These are phyloP conservation scores for Metschnikowia continentalis DNA, from an alignment of 805 yeast genomes.

Conservation along the genomic window DNA sequence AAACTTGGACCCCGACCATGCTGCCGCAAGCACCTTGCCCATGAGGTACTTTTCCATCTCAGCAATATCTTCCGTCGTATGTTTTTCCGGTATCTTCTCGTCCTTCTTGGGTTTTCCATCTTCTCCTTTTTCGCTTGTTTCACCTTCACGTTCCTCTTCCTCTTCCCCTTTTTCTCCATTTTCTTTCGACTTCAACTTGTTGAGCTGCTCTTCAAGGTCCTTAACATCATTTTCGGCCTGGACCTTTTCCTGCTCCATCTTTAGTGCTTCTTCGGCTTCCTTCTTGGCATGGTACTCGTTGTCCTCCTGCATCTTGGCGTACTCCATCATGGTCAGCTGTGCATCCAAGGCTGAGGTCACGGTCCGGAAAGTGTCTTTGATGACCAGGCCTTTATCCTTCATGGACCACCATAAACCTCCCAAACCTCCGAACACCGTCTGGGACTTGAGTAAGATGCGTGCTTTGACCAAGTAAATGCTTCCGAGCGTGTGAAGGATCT, in stretches of 20 bases:
- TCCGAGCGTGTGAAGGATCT: constrained; percentile 74
- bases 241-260: constrained; percentile 26
- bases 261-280: constrained; percentile 24
- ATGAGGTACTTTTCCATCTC: constrained; percentile 69
- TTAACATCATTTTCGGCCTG: constrained; percentile 23
- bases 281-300: constrained; percentile 40
- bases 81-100: constrained; percentile 32
- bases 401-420: constrained; percentile 68
- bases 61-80: constrained; percentile 57
- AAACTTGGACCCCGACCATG: constrained; percentile 79
- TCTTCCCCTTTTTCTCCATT: neutral
- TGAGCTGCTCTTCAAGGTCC: constrained; percentile 14
- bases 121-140: too few relatives aligned
- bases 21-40: constrained; percentile 79
- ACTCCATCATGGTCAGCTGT: constrained; percentile 70
- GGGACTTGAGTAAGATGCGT: constrained; percentile 60
- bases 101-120: constrained; percentile 5
- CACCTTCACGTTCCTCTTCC: too few relatives aligned
- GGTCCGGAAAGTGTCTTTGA: constrained; percentile 67
- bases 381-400: constrained; percentile 70
- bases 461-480: constrained; percentile 63
- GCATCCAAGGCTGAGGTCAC: constrained; percentile 75
- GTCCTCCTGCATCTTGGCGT: constrained; percentile 61
- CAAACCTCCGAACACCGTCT: constrained; percentile 51
- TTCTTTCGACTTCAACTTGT: constrained; percentile 6